Base-by-base conservation (phyloP, 2,329 filamentous ascomycete genomes). In the Zelopaecilomyces penicillatus region DNA sequence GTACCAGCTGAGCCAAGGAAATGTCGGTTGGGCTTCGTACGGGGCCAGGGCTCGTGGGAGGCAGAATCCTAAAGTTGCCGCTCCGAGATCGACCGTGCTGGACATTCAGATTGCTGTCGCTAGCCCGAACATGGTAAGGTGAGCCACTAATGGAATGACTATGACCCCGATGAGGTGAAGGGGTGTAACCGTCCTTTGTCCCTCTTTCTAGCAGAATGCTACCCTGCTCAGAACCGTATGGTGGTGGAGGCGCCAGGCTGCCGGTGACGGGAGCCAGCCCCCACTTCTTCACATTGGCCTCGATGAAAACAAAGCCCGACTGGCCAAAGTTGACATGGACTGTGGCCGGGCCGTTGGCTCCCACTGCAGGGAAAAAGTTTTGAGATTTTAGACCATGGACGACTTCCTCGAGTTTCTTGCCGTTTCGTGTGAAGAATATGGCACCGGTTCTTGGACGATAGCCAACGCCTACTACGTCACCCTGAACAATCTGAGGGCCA, bases 251-350 rank as follows among this genome's bases (percentile, higher is more conserved):
- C 29, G 93, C 93, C 48, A 98, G 74, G 58, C 88, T 95, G 47
- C 93, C 93, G 2, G 88, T 96, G 77, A 94, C 94, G 5, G 93
- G 93, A 39, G 93, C 93, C 44, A 98, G 72, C 2, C 93, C 93
- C 93, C 93, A 98, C 73, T 97, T 98, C 80, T 98, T 98, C 49
- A 98, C 93, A 58, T 98, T 98, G 50, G 91, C 93, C 67, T 98
- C 93, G 56, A 98, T 97, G 60, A 97, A 98, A 40, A 98, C 93
- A 60, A 97, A 98, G 31, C 93, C 93, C 59, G 93, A 87, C 63
- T 98, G 93, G 6, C 93, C 93, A 63, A 98, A 94, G 64, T 98
- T 98, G 61, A 97, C 93, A 62, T 98, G 91, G 1, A 98, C 80
- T 30, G 83, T 83, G 57, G 87, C 90, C 11, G 93, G 93, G 1